Evolutionary conservation across 495 filamentous ascomycete species (phyloP), one percentile per base, ranked within the genome.

Genomic region (Friedmanniomyces simplex): DNA sequence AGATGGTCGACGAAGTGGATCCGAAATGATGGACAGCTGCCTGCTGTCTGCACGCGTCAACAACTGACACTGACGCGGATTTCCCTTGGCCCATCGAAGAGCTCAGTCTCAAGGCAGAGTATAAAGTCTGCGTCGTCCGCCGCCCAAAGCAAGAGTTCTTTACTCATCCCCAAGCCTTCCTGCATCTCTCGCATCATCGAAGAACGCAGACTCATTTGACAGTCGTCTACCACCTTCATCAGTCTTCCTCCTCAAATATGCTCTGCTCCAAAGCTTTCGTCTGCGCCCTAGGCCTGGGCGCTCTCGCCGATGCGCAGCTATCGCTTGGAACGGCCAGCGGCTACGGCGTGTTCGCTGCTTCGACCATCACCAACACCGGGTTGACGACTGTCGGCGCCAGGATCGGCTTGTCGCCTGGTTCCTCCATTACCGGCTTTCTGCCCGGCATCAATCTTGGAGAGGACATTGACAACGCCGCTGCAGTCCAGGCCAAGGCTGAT

Each of bases 381-480:
- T 13, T 39, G 22, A 62, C 59, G 11, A 47, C 51, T 39, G 30
- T 62, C 21, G 46, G 21, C 37, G 59, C 37, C 30, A 18, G 42
- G 22, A 21, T 57, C 18, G 59, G 55, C 28, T 24, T 57, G 25
- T 62, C 37, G 14, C 59, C 59, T 26, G 49, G 49, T n/a, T 52
- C 47, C 36, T 58, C 59, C 32, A 61, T 61, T 28, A 61, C 59
- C n/a, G 59, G 59, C 6, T 61, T 61, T 36, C 59, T 54, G 7
- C 59, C 54, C 0, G 59, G 59, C 20, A 46, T 56, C 41, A 30
- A 8, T 36, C 26, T 28, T 25, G 46, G 37, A 16, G 26, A 37
- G 37, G 26, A 50, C 37, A 42, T 34, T 14, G 54, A 41, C 36
- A 42, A 61, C 34, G 59, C 59, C 10, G 54, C 34, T 16, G 54